These are phyloP conservation scores for Fusarium sp. DNA, from an alignment of 2,329 filamentous ascomycete genomes.

Conservation along the genomic window DNA sequence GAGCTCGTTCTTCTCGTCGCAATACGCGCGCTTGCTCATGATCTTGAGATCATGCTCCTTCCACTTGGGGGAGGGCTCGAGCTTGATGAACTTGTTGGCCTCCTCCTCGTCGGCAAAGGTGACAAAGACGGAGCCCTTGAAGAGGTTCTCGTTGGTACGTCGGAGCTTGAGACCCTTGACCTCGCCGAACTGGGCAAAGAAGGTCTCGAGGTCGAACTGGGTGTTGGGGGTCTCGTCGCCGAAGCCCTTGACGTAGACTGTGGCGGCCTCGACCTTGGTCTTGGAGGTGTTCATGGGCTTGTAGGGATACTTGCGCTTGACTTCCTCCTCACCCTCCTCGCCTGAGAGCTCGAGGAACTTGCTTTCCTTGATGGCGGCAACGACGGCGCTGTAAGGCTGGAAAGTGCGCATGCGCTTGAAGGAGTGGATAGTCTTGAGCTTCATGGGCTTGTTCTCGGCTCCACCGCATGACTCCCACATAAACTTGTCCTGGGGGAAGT, in stretches of 20 bases:
- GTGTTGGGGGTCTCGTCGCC: conserved; percentile 82
- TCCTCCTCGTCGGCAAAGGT: conserved; percentile 84
- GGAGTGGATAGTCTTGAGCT: conserved; percentile 76
- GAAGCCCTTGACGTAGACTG: conserved; percentile 94
- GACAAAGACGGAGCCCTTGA: conserved; percentile 97
- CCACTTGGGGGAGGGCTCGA: conserved; percentile 84
- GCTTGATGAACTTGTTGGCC: conserved; percentile 78
- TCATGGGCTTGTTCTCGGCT: conserved; percentile 79
- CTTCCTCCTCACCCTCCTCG: conserved; percentile 71
- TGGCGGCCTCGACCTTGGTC: conserved; percentile 72
- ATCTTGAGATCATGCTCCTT: conserved; percentile 80
- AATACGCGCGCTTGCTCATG: conserved; percentile 89
- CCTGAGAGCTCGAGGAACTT: conserved; percentile 75
- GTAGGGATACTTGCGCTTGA: conserved; percentile 79
- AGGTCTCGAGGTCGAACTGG: conserved; percentile 92
- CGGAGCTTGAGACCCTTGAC: conserved; percentile 87
- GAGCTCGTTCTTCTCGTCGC: conserved; percentile 75
- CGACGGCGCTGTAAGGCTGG: conserved; percentile 83
- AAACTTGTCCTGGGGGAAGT: conserved; percentile 87
- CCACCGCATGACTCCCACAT: conserved; percentile 81
- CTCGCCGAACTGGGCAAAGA: conserved; percentile 82
- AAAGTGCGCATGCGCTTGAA: conserved; percentile 98
- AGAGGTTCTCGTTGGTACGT: conserved; percentile 72
- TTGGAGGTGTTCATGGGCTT: conserved; percentile 65
- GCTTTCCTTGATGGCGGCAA: conserved; percentile 83